Base-by-base conservation (phyloP, 306 rosid species). In the Quercus rubra region DNA sequence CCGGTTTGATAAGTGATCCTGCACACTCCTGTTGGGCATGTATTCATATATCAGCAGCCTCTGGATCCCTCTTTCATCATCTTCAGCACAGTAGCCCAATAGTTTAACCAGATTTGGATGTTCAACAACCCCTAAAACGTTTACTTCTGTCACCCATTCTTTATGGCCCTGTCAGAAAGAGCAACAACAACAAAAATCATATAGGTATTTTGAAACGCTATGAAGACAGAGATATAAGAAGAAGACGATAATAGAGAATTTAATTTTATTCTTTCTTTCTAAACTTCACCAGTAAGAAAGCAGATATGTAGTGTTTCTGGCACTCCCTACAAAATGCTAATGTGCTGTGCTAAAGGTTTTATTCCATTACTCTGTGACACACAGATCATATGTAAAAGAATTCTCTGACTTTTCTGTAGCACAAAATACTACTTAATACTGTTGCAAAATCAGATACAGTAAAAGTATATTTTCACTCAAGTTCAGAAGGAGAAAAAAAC, bases 121-220 rank as follows among this genome's bases (percentile, higher is more conserved):
- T 56, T 78, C 90, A 18, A 86, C 90, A 20, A 89, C 82, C 51
- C 89, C 92, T 76, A 89, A 73, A 70, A 89, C 88, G 69, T 89
- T 84, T n/a, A 86, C 90, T 84, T 89, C 92, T 31, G 90, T 89
- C 78, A 89, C 90, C 92, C 92, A 89, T 80, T 89, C 92, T 83
- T 86, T 89, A 75, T 89, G 92, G 33, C 92, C 92, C 92, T 89
- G 80, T 76, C 74, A 52, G 61, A 74, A 59, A 38, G 25, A 52
- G 19, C 25, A 49, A 4, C 7, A 49, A 4, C 7, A 51, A 77
- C 20, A 19, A 23, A 41, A 74, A 70, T 74, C 46, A 64, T 28
- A 55, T 23, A 18, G 7, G 23, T 52, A 17, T 21, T 76, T 71
- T 71, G 54, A 77, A 64, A 54, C 28, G 20, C 51, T 19, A 38